Evolutionary conservation across 345 rosid genomes (phyloP), one percentile per base, ranked within the genome.

Genomic region (Hevea brasiliensis): DNA sequence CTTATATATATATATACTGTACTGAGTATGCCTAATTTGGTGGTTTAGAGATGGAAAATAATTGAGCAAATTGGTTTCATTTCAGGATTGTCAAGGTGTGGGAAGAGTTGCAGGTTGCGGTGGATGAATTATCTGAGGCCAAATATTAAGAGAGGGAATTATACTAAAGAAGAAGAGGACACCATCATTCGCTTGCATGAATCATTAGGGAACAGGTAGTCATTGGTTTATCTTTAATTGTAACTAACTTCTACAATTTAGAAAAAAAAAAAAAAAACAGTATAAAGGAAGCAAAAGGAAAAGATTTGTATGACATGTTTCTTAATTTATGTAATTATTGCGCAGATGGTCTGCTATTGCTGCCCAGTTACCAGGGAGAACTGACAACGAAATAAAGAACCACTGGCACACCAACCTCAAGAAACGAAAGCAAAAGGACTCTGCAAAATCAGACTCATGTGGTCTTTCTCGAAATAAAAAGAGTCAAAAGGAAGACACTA

Each of bases 121-220:
- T 86, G 90, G 90, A 44, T 88, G 84, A 88, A 88, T 76, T 88
- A 86, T 44, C 73, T 88, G 58, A 83, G 88, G 68, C 90, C 92
- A 0, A 75, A 83, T 42, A 68, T 86, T 74, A 86, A 84, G 79
- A 84, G 90, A 72, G 92, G 92, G 20, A 82, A 84, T 44, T 88
- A 80, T 65, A 83, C 72, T 75, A 63, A 74, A 71, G 85, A 85
- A 27, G 92, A 88, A 79, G 90, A 88, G 45, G 86, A 86, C 0
- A 79, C 59, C 54, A 85, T 88, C 59, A 50, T 81, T 67, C 70
- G 74, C 42, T 68, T 86, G 20, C 92, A 85, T 4, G 68, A 68
- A 13, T 29, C 69, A 15, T 78, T 83, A 0, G 92, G 92, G 57
- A 88, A 88, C 59, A 85, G 75, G 89, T 88, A 70, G 11, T 12